Conservation (phyloP, 768 basidiomycete genomes). For the Stropharia rugosoannulata region DNA sequence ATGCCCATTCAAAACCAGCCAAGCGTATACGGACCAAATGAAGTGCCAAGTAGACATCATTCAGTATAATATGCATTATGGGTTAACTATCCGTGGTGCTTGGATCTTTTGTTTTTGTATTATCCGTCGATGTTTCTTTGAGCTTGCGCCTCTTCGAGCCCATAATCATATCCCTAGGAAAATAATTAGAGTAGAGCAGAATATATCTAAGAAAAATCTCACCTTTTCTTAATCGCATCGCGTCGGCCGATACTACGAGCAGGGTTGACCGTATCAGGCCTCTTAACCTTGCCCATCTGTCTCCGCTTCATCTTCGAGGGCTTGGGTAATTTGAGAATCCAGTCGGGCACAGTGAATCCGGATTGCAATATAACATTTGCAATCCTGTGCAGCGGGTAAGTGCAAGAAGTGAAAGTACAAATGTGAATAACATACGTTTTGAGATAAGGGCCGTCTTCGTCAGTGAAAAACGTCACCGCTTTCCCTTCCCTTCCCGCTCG, state of each 20-base stretch:
- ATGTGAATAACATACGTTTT: conserved; percentile 64
- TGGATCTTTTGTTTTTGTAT: conserved; percentile 17
- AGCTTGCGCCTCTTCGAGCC: conserved; percentile 66
- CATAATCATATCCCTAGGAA: conserved; percentile 71
- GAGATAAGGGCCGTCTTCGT: conserved; percentile 88
- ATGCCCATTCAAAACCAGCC: conserved; percentile 23
- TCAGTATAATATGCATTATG: neutral
- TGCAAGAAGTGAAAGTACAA: conserved; percentile 3
- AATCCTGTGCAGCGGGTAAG: conserved; percentile 50
- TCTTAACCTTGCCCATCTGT: conserved; percentile 82
- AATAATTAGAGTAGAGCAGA: conserved; percentile 7
- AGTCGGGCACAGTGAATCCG: conserved; percentile 88
- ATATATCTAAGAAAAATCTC: neutral
- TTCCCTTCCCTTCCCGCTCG: conserved; percentile 90
- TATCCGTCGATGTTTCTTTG: conserved; percentile 20
- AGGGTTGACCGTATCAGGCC: conserved; percentile 70
- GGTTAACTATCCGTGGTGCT: too few species aligned
- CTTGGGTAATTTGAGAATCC: conserved; percentile 93
- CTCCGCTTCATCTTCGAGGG: conserved; percentile 87
- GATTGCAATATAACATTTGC: conserved; percentile 95
- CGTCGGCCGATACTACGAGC: conserved; percentile 67
- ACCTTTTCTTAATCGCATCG: conserved; percentile 77
- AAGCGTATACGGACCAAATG: conserved; percentile 41
- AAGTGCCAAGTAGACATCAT: neutral
- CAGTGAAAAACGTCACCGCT: conserved; percentile 94